phyloP scores from a whole-genome alignment of 768 basidiomycete species.

The Xerocomus spinulosus region DNA sequence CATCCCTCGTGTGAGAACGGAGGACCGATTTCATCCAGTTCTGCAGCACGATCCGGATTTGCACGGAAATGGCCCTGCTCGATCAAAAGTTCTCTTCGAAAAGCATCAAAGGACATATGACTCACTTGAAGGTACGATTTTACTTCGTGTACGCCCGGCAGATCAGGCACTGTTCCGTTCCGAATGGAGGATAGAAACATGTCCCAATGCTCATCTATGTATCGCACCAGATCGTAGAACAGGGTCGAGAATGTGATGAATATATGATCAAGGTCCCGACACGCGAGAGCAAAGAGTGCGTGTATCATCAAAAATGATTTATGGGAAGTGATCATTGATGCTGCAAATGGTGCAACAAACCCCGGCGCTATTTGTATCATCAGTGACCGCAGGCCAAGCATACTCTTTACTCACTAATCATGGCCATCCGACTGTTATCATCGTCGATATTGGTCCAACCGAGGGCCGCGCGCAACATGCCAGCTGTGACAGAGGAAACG shows the following conservation, averaged over 20 bases:
- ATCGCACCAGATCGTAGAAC: conserved; percentile 6
- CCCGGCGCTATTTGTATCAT: background rate
- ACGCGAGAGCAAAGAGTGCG: conserved; percentile 8
- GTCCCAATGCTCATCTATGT: conserved; percentile 5
- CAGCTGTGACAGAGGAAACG: background rate
- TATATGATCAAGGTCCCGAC: background rate
- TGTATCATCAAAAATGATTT: conserved; percentile 9
- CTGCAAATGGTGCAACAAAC: background rate
- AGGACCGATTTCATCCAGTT: conserved; percentile 6
- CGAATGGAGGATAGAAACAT: conserved; percentile 1
- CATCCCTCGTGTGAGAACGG: conserved; percentile 5
- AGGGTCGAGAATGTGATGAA: background rate
- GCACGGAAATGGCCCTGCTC: background rate
- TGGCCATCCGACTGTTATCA: conserved; percentile 1
- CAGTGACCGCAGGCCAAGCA: background rate
- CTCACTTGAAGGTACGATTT: conserved; percentile 5
- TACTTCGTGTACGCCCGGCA: conserved; percentile 5
- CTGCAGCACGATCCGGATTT: conserved; percentile 2
- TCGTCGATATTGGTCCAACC: conserved; percentile 1
- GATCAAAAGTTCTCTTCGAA: background rate
- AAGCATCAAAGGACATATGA: background rate
- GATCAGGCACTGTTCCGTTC: conserved; percentile 6
- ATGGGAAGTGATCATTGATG: background rate
- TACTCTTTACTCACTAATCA: background rate
- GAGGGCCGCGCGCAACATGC: background rate